Percentiles rank a stretch among this genome's conserved stretches.
Evolutionary conservation across 768 basidiomycete species (phyloP).

Genomic region (Kockovaella imperatae): DNA sequence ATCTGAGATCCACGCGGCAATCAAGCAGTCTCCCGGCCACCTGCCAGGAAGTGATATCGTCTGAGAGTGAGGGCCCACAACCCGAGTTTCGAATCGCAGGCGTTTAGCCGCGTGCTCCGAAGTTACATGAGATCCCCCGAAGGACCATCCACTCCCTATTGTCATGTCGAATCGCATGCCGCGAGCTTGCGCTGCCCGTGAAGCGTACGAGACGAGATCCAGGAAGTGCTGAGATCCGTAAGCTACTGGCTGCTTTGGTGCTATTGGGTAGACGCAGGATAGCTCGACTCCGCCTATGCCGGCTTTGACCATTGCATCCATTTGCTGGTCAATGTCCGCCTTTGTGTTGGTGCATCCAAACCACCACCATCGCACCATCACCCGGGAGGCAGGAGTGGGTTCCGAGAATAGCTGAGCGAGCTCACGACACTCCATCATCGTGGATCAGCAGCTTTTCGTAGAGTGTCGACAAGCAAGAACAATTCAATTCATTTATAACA

Average conservation of each 20-base stretch:
- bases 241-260: background rate
- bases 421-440: too few relatives aligned
- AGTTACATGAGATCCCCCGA: background rate
- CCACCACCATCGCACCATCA: slow-evolving; percentile 2
- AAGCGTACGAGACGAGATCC: background rate
- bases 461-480: too few relatives aligned
- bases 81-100: background rate
- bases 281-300: background rate
- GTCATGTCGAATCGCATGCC: slow-evolving; percentile 4
- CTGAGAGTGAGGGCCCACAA: background rate
- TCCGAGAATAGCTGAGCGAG: background rate
- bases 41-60: background rate
- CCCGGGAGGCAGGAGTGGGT: background rate
- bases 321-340: background rate
- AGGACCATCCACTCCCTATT: slow-evolving; percentile 1
- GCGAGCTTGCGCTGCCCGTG: background rate
- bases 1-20: background rate
- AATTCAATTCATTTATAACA: too few relatives aligned
- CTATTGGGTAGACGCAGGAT: background rate
- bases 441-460: too few relatives aligned
- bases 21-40: background rate
- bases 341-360: background rate
- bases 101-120: background rate
- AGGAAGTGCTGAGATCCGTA: background rate
- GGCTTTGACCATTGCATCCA: background rate